Evolutionary conservation across 2,329 filamentous ascomycete genomes (phyloP).

Genomic region (Aspergillus pseudoglaucus): DNA sequence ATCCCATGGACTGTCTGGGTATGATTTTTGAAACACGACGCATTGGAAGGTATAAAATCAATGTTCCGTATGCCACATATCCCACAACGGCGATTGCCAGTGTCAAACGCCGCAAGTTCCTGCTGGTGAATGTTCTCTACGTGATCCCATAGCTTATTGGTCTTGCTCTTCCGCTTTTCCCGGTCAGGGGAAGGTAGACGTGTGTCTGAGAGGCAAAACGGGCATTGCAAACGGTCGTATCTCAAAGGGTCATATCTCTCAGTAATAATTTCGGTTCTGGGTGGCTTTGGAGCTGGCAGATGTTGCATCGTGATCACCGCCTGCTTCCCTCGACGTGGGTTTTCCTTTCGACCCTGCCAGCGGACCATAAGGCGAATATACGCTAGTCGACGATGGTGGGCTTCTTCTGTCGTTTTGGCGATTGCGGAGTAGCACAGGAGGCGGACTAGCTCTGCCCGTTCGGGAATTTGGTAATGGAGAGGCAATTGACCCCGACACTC

Average conservation of each 20-base stretch:
- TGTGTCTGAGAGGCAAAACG: slow-evolving; percentile 9
- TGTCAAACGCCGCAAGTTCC: slow-evolving; percentile 9
- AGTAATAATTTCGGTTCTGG: neutral
- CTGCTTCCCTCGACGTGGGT: slow-evolving; percentile 4
- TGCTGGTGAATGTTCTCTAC: slow-evolving; percentile 10
- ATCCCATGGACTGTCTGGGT: slow-evolving; percentile 8
- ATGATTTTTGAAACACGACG: slow-evolving; percentile 7
- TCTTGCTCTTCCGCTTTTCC: slow-evolving; percentile 8
- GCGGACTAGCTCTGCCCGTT: slow-evolving; percentile 7
- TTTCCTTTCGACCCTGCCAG: slow-evolving; percentile 8
- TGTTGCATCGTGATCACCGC: neutral
- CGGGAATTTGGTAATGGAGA: slow-evolving; percentile 7
- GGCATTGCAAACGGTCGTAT: slow-evolving; percentile 9
- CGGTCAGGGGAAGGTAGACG: slow-evolving; percentile 2
- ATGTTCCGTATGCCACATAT: slow-evolving; percentile 4
- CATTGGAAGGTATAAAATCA: slow-evolving; percentile 3
- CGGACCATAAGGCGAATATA: slow-evolving; percentile 8
- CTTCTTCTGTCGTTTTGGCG: slow-evolving; percentile 4
- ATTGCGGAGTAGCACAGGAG: slow-evolving; percentile 5
- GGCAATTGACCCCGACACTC: neutral
- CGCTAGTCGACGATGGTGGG: neutral
- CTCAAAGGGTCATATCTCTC: slow-evolving; percentile 5
- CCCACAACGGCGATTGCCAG: slow-evolving; percentile 3
- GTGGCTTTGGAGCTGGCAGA: neutral
- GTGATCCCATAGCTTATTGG: slow-evolving; percentile 14